A percentile compares a stretch with the other conserved stretches of the same genome.
Conservation (phyloP, 2,329 filamentous ascomycete species). For the Xylaria sp. region DNA sequence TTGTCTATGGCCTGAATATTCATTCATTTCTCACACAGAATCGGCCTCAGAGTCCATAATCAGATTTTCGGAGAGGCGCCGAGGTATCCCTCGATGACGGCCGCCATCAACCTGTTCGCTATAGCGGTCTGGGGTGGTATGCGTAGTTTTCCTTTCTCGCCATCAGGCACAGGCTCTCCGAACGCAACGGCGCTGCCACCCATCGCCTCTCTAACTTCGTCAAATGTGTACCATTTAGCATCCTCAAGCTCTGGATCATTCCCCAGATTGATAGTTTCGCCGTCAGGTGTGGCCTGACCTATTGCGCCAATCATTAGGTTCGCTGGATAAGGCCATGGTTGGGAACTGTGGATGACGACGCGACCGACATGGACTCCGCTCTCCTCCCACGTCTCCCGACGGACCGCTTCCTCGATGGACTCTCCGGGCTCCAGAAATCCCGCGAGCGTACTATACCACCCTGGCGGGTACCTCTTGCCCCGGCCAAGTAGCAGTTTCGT, state of each 20-base stretch:
- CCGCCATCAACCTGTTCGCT: slow-evolving; percentile 85
- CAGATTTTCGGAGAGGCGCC: slow-evolving; percentile 34
- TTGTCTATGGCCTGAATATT: slow-evolving; percentile 12
- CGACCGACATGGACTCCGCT: slow-evolving; percentile 79
- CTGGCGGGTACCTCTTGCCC: slow-evolving; percentile 80
- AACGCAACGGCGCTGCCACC: slow-evolving; percentile 69
- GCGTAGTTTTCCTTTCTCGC: slow-evolving; percentile 79
- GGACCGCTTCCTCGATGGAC: slow-evolving; percentile 84
- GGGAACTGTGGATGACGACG: slow-evolving; percentile 83
- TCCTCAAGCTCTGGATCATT: slow-evolving; percentile 93
- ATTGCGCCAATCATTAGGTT: slow-evolving; percentile 85
- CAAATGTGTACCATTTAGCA: slow-evolving; percentile 86
- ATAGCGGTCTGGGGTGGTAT: slow-evolving; percentile 90
- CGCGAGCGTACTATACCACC: slow-evolving; percentile 90
- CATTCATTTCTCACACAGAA: not conserved
- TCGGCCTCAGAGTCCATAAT: not conserved
- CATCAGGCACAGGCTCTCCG: slow-evolving; percentile 68
- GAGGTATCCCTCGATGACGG: slow-evolving; percentile 61
- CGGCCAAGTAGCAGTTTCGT: slow-evolving; percentile 84
- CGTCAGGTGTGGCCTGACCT: slow-evolving; percentile 80
- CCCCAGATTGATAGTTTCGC: slow-evolving; percentile 82
- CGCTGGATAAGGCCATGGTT: slow-evolving; percentile 72
- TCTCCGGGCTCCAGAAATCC: slow-evolving; percentile 89
- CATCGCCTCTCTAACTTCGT: slow-evolving; percentile 82
- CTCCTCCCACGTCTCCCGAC: slow-evolving; percentile 88